Evolutionary conservation across 2,329 filamentous ascomycete genomes (phyloP).

Genomic region (Thermoascus crustaceus): DNA sequence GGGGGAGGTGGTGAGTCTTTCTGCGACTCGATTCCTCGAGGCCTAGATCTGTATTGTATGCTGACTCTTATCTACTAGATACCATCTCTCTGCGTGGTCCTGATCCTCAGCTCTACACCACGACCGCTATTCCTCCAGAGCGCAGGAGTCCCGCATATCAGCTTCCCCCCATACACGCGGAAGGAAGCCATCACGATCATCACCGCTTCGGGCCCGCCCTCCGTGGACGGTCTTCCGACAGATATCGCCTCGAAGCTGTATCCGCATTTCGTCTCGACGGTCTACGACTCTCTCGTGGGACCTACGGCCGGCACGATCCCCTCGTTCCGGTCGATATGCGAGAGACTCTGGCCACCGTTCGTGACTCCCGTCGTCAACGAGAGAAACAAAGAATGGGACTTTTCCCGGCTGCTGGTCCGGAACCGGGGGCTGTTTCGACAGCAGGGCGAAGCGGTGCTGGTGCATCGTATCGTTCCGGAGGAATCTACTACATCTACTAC

Average conservation of each 20-base stretch:
- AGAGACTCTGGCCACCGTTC: constrained; percentile 77
- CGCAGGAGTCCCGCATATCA: constrained; percentile 64
- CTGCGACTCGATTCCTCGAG: constrained; percentile 2
- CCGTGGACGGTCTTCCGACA: constrained; percentile 22
- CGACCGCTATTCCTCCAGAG: constrained; percentile 61
- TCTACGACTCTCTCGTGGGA: constrained; percentile 79
- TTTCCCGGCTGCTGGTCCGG: constrained; percentile 66
- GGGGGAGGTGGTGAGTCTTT: constrained; percentile 61
- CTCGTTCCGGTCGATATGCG: constrained; percentile 60
- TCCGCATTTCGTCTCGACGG: constrained; percentile 67
- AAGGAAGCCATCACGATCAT: constrained; percentile 71
- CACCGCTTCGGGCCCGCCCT: constrained; percentile 43
- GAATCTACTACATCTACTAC: constrained; percentile 11
- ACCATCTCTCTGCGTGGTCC: constrained; percentile 64
- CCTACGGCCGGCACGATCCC: constrained; percentile 73
- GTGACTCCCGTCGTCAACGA: constrained; percentile 66
- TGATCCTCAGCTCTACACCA: constrained; percentile 63
- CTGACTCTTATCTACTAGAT: constrained; percentile 54
- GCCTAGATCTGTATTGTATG: constrained; percentile 6
- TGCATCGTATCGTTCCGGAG: constrained; percentile 33
- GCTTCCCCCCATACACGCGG: constrained; percentile 79
- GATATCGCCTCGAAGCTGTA: constrained; percentile 31
- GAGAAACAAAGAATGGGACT: constrained; percentile 67
- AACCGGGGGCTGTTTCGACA: constrained; percentile 39
- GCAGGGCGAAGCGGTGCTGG: constrained; percentile 37